phyloP scores from a whole-genome alignment of 176 grass and related monocot species.

The Pontederia crassipes region DNA sequence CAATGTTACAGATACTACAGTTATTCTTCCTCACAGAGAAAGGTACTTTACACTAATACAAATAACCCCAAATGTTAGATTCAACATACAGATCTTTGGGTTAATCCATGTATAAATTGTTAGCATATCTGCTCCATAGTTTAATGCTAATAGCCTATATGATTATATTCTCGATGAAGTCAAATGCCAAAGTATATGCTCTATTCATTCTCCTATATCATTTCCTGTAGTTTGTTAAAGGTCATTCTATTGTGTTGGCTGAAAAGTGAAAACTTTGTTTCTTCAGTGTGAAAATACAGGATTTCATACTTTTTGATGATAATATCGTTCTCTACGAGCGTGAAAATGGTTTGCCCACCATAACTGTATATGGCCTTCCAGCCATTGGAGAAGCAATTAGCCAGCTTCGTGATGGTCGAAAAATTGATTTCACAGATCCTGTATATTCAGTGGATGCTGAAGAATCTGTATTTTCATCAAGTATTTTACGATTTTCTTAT shows the following conservation, averaged over 20 bases:
- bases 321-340: conserved; percentile 75
- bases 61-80: background rate
- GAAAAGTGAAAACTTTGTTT: conserved; percentile 19
- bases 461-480: conserved; percentile 52
- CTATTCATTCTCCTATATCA: too few species aligned
- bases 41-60: conserved; percentile 27
- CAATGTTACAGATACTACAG: conserved; percentile 58
- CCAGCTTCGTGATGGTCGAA: conserved; percentile 43
- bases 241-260: background rate
- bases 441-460: conserved; percentile 46
- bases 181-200: too few species aligned
- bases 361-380: conserved; percentile 59
- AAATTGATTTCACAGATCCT: conserved; percentile 66
- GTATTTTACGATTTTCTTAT: conserved; percentile 60
- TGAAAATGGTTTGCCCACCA: conserved; percentile 68
- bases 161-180: too few species aligned
- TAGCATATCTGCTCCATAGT: too few species aligned
- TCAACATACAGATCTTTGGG: background rate
- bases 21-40: conserved; percentile 91
- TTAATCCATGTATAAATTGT: too few species aligned
- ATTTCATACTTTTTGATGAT: conserved; percentile 60
- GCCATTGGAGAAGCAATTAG: conserved; percentile 48
- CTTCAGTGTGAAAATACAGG: conserved; percentile 82
- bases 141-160: too few species aligned
- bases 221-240: background rate